Evolutionary conservation across 257 asterid species (phyloP).

Genomic region (Hygrophila difformis): DNA sequence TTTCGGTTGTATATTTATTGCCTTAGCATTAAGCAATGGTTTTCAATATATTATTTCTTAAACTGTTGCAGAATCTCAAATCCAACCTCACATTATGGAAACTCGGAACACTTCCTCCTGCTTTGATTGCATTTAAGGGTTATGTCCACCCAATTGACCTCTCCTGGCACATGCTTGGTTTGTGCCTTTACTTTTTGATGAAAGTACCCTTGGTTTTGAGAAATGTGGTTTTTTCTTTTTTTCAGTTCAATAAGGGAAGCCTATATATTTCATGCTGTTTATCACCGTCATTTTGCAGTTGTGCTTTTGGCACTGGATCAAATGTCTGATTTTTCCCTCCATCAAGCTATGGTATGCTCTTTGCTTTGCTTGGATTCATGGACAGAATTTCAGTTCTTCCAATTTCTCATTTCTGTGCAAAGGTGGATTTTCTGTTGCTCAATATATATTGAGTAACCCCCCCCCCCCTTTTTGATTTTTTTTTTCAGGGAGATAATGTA

Average conservation of each 20-base stretch:
- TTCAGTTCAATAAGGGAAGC: not conserved
- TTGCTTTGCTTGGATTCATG: not conserved
- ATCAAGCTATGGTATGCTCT: constrained; percentile 36
- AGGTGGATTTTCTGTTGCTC: not conserved
- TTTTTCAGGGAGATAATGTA: constrained; percentile 37
- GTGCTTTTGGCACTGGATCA: constrained; percentile 30
- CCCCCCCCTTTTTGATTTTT: not conserved
- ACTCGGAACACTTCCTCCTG: no score
- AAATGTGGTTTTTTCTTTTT: not conserved
- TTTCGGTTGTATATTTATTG: no score
- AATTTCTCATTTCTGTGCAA: constrained; percentile 1
- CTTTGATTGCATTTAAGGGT: no score
- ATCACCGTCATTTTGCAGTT: constrained; percentile 28
- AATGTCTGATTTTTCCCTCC: constrained; percentile 27
- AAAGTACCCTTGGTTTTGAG: no score
- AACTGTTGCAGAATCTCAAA: no score
- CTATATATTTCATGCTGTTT: not conserved
- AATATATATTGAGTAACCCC: not conserved
- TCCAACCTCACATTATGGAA: no score
- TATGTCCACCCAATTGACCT: no score
- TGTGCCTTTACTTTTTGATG: no score
- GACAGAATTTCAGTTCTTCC: not conserved
- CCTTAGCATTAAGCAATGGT: no score
- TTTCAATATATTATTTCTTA: no score
- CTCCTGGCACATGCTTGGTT: no score